Conservation (phyloP, 2,329 filamentous ascomycete genomes). For the Penicillium sp. region DNA sequence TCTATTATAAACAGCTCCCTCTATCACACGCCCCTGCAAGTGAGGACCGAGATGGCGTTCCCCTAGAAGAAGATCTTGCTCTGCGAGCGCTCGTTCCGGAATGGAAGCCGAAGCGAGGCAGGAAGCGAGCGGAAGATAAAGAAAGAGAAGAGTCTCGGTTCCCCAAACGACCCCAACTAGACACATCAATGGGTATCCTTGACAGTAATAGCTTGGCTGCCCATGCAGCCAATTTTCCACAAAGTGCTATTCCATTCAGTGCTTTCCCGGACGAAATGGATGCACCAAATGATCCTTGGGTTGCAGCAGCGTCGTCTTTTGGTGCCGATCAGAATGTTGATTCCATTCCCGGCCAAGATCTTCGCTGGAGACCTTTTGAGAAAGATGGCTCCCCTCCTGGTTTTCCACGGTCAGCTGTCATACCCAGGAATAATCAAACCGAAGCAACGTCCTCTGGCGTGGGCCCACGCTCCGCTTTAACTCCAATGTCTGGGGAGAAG, state of each 20-base stretch:
- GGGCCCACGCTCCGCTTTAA: slow-evolving; percentile 69
- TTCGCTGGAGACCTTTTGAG: slow-evolving; percentile 49
- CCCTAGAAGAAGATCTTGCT: slow-evolving; percentile 82
- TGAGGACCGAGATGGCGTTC: slow-evolving; percentile 72
- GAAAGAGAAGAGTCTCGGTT: slow-evolving; percentile 52
- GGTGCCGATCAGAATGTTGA: slow-evolving; percentile 31
- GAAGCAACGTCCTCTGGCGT: slow-evolving; percentile 37
- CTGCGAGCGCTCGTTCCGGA: slow-evolving; percentile 79
- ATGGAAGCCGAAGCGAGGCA: slow-evolving; percentile 58
- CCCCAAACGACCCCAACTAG: slow-evolving; percentile 60
- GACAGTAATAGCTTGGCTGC: slow-evolving; percentile 40
- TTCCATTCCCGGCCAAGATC: slow-evolving; percentile 28
- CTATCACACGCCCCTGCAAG: slow-evolving; percentile 59
- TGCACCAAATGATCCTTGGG: slow-evolving; percentile 34
- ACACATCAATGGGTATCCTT: slow-evolving; percentile 47
- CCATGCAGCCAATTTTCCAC: slow-evolving; percentile 48
- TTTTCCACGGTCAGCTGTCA: slow-evolving; percentile 75
- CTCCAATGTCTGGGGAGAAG: slow-evolving; percentile 53
- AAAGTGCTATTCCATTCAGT: slow-evolving; percentile 49
- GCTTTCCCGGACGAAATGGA: slow-evolving; percentile 55
- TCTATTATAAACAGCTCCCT: slow-evolving; percentile 77
- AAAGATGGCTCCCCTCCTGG: slow-evolving; percentile 60
- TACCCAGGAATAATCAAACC: slow-evolving; percentile 47
- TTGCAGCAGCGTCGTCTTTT: slow-evolving; percentile 41
- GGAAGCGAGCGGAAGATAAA: slow-evolving; percentile 61